Evolutionary conservation across 73 alveolate genomes (phyloP).

Genomic region (Tetrahymena malaccensis): DNA sequence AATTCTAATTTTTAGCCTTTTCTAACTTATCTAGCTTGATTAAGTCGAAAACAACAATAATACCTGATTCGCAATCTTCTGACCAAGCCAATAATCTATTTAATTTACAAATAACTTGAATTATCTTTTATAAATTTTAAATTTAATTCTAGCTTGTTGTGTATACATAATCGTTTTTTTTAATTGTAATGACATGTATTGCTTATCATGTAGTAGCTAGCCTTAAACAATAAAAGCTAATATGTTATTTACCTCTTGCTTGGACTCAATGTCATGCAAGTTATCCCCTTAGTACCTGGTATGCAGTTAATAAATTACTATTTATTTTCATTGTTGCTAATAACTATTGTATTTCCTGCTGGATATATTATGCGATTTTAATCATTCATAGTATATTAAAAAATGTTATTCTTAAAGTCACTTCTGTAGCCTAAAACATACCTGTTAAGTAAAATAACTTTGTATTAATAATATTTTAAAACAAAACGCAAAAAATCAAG

Average conservation of each 20-base stretch:
- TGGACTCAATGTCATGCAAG: conserved; percentile 6
- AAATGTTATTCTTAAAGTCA: background rate
- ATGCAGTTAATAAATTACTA: conserved; percentile 4
- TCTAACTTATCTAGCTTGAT: conserved; percentile 6
- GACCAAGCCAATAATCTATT: conserved; percentile 31
- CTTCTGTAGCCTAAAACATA: background rate
- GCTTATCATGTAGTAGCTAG: background rate
- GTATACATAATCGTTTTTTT: background rate
- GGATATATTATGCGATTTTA: conserved; percentile 13
- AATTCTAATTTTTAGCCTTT: background rate
- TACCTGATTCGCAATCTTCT: conserved; percentile 33
- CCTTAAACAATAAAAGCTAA: no score
- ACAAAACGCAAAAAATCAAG: background rate
- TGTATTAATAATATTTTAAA: background rate
- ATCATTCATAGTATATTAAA: background rate
- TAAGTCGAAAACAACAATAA: conserved; percentile 24
- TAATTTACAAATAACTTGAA: background rate
- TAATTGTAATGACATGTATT: background rate
- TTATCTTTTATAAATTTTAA: background rate
- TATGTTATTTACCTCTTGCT: conserved; percentile 5
- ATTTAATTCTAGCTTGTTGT: background rate
- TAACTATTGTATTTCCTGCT: conserved; percentile 32
- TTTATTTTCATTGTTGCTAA: conserved; percentile 2
- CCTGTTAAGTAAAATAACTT: background rate
- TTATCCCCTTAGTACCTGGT: conserved; percentile 21